Conservation (phyloP, 495 filamentous ascomycete genomes). For the Talaromyces liani region DNA sequence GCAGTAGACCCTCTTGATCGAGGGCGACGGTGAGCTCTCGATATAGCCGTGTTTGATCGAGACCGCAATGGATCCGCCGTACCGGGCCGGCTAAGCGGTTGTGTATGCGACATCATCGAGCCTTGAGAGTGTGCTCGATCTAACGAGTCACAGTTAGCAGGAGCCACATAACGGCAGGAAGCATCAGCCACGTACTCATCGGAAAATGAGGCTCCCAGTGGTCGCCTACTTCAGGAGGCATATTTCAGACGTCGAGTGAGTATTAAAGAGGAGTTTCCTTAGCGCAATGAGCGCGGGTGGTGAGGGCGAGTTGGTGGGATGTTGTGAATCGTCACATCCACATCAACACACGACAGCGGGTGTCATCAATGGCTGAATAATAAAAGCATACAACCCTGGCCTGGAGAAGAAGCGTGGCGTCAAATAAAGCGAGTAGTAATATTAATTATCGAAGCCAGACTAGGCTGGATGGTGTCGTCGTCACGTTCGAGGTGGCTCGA, state of each 20-base stretch:
- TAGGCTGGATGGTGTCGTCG: slow-evolving; percentile 2
- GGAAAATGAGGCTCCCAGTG: slow-evolving; percentile 5
- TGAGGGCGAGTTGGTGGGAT: slow-evolving; percentile 15
- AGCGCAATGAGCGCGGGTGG: background rate
- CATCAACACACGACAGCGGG: slow-evolving; percentile 13
- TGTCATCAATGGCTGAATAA: slow-evolving; percentile 1
- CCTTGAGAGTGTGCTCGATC: slow-evolving; percentile 24
- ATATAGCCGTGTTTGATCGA: slow-evolving; percentile 52
- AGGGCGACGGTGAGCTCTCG: slow-evolving; percentile 56
- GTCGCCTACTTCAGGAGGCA: slow-evolving; percentile 27
- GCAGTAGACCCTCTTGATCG: slow-evolving; percentile 78
- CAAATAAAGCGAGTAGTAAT: background rate
- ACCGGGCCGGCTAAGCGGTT: slow-evolving; percentile 34
- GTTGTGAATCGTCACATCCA: slow-evolving; percentile 23
- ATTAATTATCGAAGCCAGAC: background rate
- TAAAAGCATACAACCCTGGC: background rate
- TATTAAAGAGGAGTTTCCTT: background rate
- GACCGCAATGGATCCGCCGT: slow-evolving; percentile 43
- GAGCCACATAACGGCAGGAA: background rate
- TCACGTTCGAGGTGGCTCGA: slow-evolving; percentile 9
- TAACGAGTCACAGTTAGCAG: slow-evolving; percentile 8
- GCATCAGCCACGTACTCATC: slow-evolving; percentile 7
- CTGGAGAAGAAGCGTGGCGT: background rate
- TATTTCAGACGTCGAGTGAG: slow-evolving; percentile 1
- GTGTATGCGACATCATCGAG: slow-evolving; percentile 29